phyloP scores from a whole-genome alignment of 306 rosid species.

The Nissolia schottii region DNA sequence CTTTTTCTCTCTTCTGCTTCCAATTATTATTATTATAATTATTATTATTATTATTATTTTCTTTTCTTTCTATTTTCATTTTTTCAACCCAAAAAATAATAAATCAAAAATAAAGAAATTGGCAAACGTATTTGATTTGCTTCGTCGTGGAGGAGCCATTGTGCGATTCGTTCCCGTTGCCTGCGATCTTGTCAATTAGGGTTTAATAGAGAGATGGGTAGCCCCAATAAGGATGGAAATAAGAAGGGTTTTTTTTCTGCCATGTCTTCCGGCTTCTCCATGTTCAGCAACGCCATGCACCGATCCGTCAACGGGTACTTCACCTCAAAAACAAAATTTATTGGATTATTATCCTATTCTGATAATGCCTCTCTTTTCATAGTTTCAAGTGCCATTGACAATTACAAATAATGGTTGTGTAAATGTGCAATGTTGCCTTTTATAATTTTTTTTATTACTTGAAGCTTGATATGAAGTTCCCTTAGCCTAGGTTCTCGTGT shows the following conservation, averaged over 20 bases:
- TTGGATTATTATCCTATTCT: neutral
- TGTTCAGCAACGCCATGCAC: slow-evolving; percentile 69
- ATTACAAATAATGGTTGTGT: neutral
- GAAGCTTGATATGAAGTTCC: slow-evolving; percentile 3
- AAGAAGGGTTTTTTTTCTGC: slow-evolving; percentile 60
- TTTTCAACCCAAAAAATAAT: neutral
- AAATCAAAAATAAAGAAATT: neutral
- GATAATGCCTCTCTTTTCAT: neutral
- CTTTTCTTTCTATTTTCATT: neutral
- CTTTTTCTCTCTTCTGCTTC: neutral
- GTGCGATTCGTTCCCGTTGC: neutral
- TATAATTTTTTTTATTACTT: no score
- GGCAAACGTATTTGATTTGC: neutral
- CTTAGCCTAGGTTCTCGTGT: neutral
- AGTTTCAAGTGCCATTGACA: neutral
- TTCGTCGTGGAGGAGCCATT: neutral
- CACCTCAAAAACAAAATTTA: no score
- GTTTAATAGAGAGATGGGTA: slow-evolving; percentile 41
- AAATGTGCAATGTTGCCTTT: no score
- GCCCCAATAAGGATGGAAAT: slow-evolving; percentile 35
- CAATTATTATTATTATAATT: no score
- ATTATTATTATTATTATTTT: neutral
- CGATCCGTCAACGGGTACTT: slow-evolving; percentile 78
- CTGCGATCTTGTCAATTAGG: slow-evolving; percentile 18
- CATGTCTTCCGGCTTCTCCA: slow-evolving; percentile 63